Base-by-base conservation (phyloP, 805 yeast genomes). In the Komagataella pastoris region DNA sequence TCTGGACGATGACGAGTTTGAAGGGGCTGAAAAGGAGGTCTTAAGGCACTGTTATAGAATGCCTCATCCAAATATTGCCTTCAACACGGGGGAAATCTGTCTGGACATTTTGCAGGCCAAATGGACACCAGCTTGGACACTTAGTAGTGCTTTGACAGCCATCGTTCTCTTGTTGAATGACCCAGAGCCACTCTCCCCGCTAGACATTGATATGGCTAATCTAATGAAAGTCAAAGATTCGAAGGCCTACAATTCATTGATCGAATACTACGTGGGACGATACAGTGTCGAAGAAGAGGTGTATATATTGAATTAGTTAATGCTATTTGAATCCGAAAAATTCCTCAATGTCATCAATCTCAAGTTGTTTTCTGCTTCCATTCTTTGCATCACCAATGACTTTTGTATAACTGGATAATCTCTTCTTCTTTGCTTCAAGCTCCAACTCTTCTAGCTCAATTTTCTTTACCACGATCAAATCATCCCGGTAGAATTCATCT, bases 71-170 rank as follows among this genome's bases (percentile, higher is more conserved):
- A 77, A 77, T 57, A 70, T 77, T 3, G 68, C 72, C 53, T 72
- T 71, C 54, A 51, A 71, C 47, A 73, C 81, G 1, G 91, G 91
- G 0, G 87, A 81, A 55, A 81, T 85, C 6, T 85, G 91, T 63
- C 65, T 85, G 4, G 87, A 83, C 60, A 79, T 84, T 7, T 65
- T 85, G 49, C 77, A 79, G 52, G 61, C 56, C 47, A 70, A 70
- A 54, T 85, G 90, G 90, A 75, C 86, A 0, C 90, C 91, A 0
- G 87, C 86, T 1, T 84, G 88, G 86, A 76, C 80, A 51, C 59
- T 85, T 47, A 64, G 74, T 48, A 69, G 79, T 52, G 68, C 79
- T 5, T 66, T 82, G 48, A 71, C 75, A 17, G 88, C 88, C 1
- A 73, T 84, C 2, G 59, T 80, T 36, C 66, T 77, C 61, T 68